Evolutionary conservation across 768 basidiomycete species (phyloP), one percentile per base, ranked within the genome.

Genomic region (Chiua virens): DNA sequence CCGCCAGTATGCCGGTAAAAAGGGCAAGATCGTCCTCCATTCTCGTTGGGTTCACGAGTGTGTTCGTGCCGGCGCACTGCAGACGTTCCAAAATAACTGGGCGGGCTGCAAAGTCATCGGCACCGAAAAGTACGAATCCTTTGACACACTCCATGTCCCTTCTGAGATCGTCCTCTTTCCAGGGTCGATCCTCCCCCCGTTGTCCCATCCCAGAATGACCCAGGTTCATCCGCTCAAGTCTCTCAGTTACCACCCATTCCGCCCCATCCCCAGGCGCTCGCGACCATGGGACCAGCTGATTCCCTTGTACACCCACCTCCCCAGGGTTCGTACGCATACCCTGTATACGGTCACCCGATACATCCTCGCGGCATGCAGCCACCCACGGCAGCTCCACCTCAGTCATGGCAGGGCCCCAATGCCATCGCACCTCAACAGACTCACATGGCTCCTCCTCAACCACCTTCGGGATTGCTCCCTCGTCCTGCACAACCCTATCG

Each of bases 31-130:
- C 40, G 81, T 93, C 3, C 79, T 93, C 8, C 77, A 82, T 59
- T 77, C 80, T 5, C 79, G 80, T 41, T 93, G 91, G 91, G 78
- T 90, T 20, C 78, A 79, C 43, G 86, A 89, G 62, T 93, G 91
- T 59, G 75, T 93, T 59, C 81, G 84, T 58, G 71, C 77, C 7
- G 79, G 81, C 45, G 76, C 79, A 40, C 74, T 93, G 30, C 86
- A 89, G 65, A 89, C 87, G 0, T 92, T 85, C 61, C 78, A 81
- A 44, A 81, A 74, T 50, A 83, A 89, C 59, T 93, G 86, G 81
- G 89, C 85, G 11, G 87, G 82, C 22, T 92, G 87, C 59, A 92
- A 87, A 71, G 81, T 93, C 18, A 84, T 79, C 18, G 90, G 89
- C 21, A 76, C 73, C 17, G 89, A 92, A 69, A 70, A 74, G 89